Base-by-base conservation (phyloP, 1,284 basidiomycete genomes). In the Peniophora sp. region DNA sequence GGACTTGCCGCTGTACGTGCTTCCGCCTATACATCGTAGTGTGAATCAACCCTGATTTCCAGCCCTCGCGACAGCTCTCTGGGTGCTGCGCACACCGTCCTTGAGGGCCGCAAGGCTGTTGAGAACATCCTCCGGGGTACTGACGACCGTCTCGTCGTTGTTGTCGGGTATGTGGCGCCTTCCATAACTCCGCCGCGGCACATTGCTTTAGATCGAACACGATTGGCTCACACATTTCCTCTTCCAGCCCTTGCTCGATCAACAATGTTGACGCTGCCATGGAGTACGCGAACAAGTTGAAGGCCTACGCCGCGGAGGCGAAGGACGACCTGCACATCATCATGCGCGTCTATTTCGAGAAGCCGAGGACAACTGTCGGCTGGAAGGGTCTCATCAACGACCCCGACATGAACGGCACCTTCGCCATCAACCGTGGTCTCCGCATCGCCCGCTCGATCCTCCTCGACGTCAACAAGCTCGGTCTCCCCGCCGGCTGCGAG, bases 381-480 rank as follows among this genome's bases (percentile, higher is more conserved):
- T 98, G 96, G 96, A 98, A 98, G 68, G 96, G 96, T 48, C 81
- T 99, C 56, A 98, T 99, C 73, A 99, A 98, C 65, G 89, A 93
- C 63, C 92, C 92, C 3, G 83, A 88, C 54, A 81, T 95, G 68
- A 92, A 94, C 65, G 79, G 78, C 48, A 82, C 74, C 62, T 95
- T 90, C 78, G 84, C 94, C 61, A 98, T 98, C 71, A 99, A 99
- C 81, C 93, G 90, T 64, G 96, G 96, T 41, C 79, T 99, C 47
- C 83, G 93, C n/a, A 78, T 89, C 50, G 96, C 93, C 3, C 88
- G 96, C 48, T 82, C 86, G 14, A 76, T 98, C 51, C 81, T 99
- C 35, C 78, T 96, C 48, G 90, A 95, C 59, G 78, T 97, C 57
- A 86, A 89, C 11, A 88, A 87, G 58, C 70, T 94, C 58, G 92